phyloP scores from a whole-genome alignment of 176 grass and related monocot genomes.

The Eragrostis nindensis region DNA sequence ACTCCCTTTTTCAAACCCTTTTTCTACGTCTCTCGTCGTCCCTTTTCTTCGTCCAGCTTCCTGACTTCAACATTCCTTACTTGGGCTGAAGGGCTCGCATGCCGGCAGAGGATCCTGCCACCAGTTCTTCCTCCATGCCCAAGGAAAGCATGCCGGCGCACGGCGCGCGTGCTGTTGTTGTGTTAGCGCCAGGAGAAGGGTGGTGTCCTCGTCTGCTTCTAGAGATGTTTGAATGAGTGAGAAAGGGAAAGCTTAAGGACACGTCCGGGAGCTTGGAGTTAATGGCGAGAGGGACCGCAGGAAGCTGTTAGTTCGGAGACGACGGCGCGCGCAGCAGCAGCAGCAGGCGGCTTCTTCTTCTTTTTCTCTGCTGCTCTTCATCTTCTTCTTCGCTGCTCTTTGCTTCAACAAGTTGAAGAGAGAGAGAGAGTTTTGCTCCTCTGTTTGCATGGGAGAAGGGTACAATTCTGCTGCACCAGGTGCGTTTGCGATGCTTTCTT shows the following conservation, averaged over 20 bases:
- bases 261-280: constrained; percentile 18
- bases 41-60: too few relatives aligned
- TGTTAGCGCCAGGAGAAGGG: background rate
- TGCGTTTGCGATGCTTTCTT: background rate
- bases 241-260: background rate
- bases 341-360: too few relatives aligned
- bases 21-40: constrained; percentile 13
- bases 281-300: constrained; percentile 44
- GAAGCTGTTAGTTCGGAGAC: constrained; percentile 20
- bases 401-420: background rate
- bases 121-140: constrained; percentile 41
- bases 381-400: background rate
- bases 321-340: background rate
- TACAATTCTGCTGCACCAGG: background rate
- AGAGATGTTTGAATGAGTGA: background rate
- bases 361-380: too few relatives aligned
- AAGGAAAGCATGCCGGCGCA: constrained; percentile 60
- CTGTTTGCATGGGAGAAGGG: constrained; percentile 8
- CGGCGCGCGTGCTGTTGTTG: background rate
- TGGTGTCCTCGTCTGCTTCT: background rate
- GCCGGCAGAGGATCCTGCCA: constrained; percentile 21
- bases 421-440: background rate
- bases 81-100: constrained; percentile 25
- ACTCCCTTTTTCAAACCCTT: constrained; percentile 47
- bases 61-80: constrained; percentile 68